A percentile compares a stretch with the other conserved stretches of the same genome.
phyloP scores from a whole-genome alignment of 345 rosid species.

The Aquilaria yunnanensis region DNA sequence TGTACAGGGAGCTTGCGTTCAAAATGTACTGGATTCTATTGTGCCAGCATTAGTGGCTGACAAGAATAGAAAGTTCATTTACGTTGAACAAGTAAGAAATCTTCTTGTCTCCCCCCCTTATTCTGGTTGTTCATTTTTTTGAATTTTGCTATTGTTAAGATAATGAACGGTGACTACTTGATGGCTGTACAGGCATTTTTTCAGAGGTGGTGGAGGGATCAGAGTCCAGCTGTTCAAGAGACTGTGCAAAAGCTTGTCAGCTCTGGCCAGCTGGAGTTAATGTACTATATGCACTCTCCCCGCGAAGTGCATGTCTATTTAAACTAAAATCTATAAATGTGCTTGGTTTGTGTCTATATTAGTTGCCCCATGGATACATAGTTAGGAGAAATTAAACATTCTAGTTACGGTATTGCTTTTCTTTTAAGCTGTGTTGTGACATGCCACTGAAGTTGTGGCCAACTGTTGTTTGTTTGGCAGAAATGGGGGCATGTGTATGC shows the following conservation, averaged over 20 bases:
- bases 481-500: conserved; percentile 57
- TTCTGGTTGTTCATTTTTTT: background rate
- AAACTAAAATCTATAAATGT: background rate
- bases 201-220: conserved; percentile 57
- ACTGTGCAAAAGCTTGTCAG: conserved; percentile 31
- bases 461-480: conserved; percentile 23
- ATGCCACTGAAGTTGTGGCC: conserved; percentile 3
- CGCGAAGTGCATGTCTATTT: background rate
- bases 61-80: conserved; percentile 49
- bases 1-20: conserved; percentile 49
- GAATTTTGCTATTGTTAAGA: background rate
- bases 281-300: conserved; percentile 18
- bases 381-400: background rate
- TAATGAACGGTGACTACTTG: no score
- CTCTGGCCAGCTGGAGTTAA: conserved; percentile 47
- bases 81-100: conserved; percentile 39
- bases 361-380: background rate
- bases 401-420: background rate
- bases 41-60: conserved; percentile 45
- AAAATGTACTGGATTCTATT: conserved; percentile 42
- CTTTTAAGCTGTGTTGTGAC: background rate
- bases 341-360: background rate
- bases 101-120: background rate
- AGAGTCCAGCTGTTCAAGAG: conserved; percentile 28
- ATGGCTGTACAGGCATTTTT: conserved; percentile 38